Conservation (phyloP, 208 protist species). For the Balamuthia mandrillaris region DNA sequence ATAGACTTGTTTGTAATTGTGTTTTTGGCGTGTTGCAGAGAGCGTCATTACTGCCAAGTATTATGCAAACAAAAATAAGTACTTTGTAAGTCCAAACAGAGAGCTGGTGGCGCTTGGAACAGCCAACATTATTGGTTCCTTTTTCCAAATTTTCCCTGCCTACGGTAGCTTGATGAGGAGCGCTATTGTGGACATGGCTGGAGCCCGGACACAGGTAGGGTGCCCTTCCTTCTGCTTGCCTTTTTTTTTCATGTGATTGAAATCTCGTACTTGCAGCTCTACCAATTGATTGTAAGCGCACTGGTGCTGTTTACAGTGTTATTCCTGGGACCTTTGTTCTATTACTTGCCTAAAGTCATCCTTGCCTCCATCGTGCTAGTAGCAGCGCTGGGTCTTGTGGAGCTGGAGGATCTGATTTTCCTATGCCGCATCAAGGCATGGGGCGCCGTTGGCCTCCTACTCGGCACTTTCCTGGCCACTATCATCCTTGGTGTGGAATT, state of each 20-base stretch:
- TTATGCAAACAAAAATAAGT: background rate
- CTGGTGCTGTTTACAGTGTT: slow-evolving; percentile 7
- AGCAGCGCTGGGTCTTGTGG: slow-evolving; percentile 42
- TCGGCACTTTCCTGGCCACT: slow-evolving; percentile 7
- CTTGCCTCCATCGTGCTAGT: slow-evolving; percentile 53
- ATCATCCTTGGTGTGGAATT: slow-evolving; percentile 14
- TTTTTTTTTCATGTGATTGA: too few relatives aligned
- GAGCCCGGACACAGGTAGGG: slow-evolving; percentile 36
- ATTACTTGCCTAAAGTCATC: slow-evolving; percentile 47
- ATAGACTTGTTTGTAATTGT: background rate
- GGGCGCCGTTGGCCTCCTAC: background rate
- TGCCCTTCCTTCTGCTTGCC: too few relatives aligned
- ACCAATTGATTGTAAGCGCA: background rate
- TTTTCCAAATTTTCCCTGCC: slow-evolving; percentile 44
- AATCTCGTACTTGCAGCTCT: slow-evolving; percentile 21
- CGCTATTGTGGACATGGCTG: slow-evolving; percentile 44
- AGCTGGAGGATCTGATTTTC: slow-evolving; percentile 31
- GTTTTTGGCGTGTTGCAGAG: background rate
- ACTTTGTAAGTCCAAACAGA: background rate
- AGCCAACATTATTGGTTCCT: slow-evolving; percentile 49
- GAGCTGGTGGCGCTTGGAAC: slow-evolving; percentile 52
- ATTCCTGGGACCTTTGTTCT: slow-evolving; percentile 22
- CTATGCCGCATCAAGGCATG: background rate
- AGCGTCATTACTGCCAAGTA: slow-evolving; percentile 24
- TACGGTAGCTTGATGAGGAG: slow-evolving; percentile 43